Conservation (phyloP, 805 yeast genomes). For the Saccharomycopsis sp. region DNA sequence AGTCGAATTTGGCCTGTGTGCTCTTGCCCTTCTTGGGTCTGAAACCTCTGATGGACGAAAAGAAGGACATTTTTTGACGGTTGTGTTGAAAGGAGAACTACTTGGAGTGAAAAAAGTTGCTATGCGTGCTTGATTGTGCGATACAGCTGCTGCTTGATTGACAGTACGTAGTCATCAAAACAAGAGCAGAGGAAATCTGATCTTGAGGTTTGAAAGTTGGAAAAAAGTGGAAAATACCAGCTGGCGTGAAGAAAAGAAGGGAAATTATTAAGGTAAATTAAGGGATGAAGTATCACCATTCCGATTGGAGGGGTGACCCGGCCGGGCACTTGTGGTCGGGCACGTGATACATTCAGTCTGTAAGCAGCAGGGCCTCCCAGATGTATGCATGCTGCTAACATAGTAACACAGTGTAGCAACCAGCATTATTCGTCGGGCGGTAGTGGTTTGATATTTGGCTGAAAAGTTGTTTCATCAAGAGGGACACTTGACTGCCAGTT, state of each 20-base stretch:
- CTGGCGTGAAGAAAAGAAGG: background rate
- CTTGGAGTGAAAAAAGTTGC: too few species aligned
- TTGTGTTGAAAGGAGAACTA: background rate
- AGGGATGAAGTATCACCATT: too few species aligned
- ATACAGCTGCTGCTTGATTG: too few species aligned
- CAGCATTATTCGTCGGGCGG: too few species aligned
- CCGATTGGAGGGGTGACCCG: too few species aligned
- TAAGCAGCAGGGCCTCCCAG: background rate
- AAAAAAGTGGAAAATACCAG: background rate
- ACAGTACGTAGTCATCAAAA: background rate
- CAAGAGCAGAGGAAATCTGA: background rate
- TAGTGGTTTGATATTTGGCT: too few species aligned
- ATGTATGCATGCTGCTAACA: background rate
- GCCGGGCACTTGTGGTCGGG: background rate
- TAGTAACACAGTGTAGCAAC: too few species aligned
- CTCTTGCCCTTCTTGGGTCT: conserved; percentile 38
- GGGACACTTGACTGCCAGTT: too few species aligned
- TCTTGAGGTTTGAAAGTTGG: background rate
- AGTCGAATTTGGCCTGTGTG: conserved; percentile 23
- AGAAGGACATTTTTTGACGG: conserved; percentile 34
- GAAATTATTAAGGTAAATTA: too few species aligned
- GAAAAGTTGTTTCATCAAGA: too few species aligned
- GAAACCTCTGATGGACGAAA: conserved; percentile 41
- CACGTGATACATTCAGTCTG: too few species aligned
- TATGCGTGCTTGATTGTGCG: too few species aligned